Evolutionary conservation across 2,329 filamentous ascomycete species (phyloP).

Genomic region (Westerdykella aurantiaca): DNA sequence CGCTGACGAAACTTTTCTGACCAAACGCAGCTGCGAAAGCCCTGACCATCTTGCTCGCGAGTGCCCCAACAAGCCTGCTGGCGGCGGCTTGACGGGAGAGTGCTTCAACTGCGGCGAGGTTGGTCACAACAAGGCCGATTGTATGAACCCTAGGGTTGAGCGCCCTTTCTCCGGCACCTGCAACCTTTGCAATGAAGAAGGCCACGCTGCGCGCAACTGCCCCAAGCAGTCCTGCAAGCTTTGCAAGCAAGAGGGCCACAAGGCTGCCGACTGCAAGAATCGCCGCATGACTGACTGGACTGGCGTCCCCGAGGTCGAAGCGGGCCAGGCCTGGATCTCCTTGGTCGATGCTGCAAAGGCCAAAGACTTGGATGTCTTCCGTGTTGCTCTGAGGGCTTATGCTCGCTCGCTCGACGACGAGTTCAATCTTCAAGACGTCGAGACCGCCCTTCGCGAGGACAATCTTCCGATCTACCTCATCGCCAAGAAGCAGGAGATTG

Average conservation of each 20-base stretch:
- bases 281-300: conserved; percentile 30
- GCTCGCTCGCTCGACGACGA: conserved; percentile 37
- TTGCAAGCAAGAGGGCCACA: conserved; percentile 47
- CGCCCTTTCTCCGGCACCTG: conserved; percentile 54
- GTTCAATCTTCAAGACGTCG: conserved; percentile 45
- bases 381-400: conserved; percentile 43
- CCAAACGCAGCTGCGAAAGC: conserved; percentile 36
- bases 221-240: conserved; percentile 55
- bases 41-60: conserved; percentile 46
- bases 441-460: conserved; percentile 47
- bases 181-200: conserved; percentile 50
- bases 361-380: conserved; percentile 49
- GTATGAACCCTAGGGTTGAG: conserved; percentile 51
- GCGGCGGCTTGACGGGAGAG: conserved; percentile 37
- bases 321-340: conserved; percentile 47
- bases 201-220: conserved; percentile 58
- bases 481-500: conserved; percentile 43
- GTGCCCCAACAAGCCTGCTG: conserved; percentile 41
- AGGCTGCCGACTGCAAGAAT: conserved; percentile 45
- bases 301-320: conserved; percentile 42
- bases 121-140: conserved; percentile 60
- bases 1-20: conserved; percentile 18
- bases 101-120: conserved; percentile 58
- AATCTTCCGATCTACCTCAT: conserved; percentile 48
- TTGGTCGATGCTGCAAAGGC: conserved; percentile 46